Evolutionary conservation across 78 protist species (phyloP), one percentile per base, ranked within the genome.

Genomic region (Dictyostelium purpureum): DNA sequence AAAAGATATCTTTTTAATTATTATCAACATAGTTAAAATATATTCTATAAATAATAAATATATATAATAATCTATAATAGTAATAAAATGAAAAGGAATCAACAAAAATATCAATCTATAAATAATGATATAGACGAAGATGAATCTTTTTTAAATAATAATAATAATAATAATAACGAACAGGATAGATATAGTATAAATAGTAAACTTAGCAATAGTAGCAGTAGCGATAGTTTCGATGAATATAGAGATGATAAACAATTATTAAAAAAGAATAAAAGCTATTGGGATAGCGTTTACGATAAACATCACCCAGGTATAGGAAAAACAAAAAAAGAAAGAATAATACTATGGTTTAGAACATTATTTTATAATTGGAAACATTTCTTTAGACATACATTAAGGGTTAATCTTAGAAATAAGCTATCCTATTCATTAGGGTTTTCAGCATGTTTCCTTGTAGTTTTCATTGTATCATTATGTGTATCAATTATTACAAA

Each of bases 401-500:
- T 24, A 38, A 37, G 63, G 12, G 37, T 49, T 12, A 83, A 83
- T 43, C 19, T 38, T 16, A 38, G 90, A 52, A 71, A 67, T 69
- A 93, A 83, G 73, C 14, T 83, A 14, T 54, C 80, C 12, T 93
- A 82, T 66, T 26, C 6, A 1, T 37, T 93, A 16, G 96, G 96
- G 0, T 93, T 93, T 66, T 74, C 88, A 12, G 93, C 96, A n/a
- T 93, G 96, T 14, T 66, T 79, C 5, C 77, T 94, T 42, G 96
- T 94, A n/a, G 94, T 94, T 5, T 54, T 89, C 26, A 94, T 88
- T 16, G 87, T 88, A 2, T 38, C 94, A 18, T 11, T 94, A 26
- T 87, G 91, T 40, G 71, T 94, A 0, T 76, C 96, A 10, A 87
- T 94, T 2, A 80, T 94, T 16, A 45, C 90, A 2, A 94, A 94